Conservation (phyloP, 2,329 filamentous ascomycete genomes). For the Scolecobasidium constrictum region DNA sequence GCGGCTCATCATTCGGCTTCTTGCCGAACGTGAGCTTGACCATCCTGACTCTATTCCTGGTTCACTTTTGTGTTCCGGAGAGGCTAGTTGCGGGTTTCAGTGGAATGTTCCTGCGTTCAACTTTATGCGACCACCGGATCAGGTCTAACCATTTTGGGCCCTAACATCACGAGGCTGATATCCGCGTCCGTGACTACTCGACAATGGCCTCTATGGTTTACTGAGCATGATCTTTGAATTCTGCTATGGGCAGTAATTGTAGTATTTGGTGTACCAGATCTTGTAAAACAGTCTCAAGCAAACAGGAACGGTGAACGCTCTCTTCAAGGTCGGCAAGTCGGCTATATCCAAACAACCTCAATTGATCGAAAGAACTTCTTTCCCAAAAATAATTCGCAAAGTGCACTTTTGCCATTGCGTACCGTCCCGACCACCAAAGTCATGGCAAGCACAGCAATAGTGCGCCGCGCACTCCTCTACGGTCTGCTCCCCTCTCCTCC, state of each 20-base stretch:
- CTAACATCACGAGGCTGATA: background rate
- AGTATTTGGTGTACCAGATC: no score
- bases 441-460: conserved; percentile 8
- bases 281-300: no score
- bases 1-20: background rate
- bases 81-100: background rate
- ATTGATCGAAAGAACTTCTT: no score
- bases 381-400: no score
- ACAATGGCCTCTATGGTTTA: background rate
- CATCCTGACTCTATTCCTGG: conserved; percentile 2
- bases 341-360: background rate
- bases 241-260: background rate
- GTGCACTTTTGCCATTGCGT: no score
- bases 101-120: background rate
- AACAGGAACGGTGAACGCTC: no score
- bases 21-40: conserved; percentile 6
- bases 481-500: background rate
- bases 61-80: background rate
- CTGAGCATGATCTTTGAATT: no score
- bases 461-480: conserved; percentile 12
- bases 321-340: background rate
- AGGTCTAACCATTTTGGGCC: background rate
- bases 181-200: no score
- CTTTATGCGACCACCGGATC: background rate
- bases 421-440: background rate